Conservation (phyloP, 257 asterid species). For the Solanum microdontum region DNA sequence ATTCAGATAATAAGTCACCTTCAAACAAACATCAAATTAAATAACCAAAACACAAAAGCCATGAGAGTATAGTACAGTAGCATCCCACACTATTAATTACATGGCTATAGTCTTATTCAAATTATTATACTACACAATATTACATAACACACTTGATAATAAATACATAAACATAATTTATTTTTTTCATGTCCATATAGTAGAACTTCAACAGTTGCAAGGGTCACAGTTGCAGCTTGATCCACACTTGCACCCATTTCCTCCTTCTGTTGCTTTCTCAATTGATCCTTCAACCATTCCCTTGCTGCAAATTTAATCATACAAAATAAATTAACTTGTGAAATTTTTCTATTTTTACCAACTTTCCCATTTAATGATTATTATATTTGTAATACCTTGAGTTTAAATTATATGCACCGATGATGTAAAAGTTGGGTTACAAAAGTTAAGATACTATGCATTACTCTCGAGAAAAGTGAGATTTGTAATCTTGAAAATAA, state of each 20-base stretch:
- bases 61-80: not conserved
- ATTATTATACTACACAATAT: not conserved
- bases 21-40: not conserved
- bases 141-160: not conserved
- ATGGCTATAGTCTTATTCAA: not conserved
- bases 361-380: not conserved
- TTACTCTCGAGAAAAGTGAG: not conserved
- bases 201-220: constrained; percentile 16
- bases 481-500: not conserved
- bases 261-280: constrained; percentile 31
- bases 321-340: not conserved
- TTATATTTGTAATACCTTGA: not conserved
- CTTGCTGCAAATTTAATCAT: not conserved
- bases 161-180: not conserved
- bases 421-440: not conserved
- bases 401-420: not conserved
- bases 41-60: not conserved
- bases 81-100: not conserved
- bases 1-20: not conserved
- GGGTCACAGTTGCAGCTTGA: constrained; percentile 39
- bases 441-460: not conserved
- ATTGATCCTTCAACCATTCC: constrained; percentile 13
- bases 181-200: not conserved
- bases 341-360: not conserved
- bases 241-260: constrained; percentile 40